Evolutionary conservation across 2,329 filamentous ascomycete genomes (phyloP).

Genomic region (Dendrostoma leiphaemia): DNA sequence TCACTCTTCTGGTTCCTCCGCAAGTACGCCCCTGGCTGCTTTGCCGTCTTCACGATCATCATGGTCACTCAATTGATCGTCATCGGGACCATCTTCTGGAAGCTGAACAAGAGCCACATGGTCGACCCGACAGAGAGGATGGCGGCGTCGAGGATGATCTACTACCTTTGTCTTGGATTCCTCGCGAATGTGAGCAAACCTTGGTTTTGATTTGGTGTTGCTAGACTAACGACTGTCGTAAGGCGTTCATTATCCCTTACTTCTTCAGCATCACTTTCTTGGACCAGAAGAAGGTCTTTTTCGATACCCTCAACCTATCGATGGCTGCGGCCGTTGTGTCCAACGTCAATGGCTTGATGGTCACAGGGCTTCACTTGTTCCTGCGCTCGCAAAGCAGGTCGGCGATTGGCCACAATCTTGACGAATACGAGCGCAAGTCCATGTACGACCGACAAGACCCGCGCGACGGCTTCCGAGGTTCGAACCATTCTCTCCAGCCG

Average conservation of each 20-base stretch:
- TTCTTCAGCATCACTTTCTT: constrained; percentile 57
- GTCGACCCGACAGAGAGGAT: constrained; percentile 60
- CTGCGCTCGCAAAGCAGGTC: constrained; percentile 61
- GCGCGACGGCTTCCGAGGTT: constrained; percentile 19
- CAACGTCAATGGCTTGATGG: constrained; percentile 65
- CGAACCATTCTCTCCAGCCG: constrained; percentile 34
- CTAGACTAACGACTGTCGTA: background rate
- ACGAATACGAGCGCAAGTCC: constrained; percentile 45
- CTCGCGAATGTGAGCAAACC: constrained; percentile 52
- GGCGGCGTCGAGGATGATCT: constrained; percentile 67
- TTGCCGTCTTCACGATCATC: constrained; percentile 52
- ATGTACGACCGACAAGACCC: constrained; percentile 43
- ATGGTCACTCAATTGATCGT: constrained; percentile 49
- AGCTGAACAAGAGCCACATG: constrained; percentile 51
- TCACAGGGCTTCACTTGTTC: constrained; percentile 64
- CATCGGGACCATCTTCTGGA: constrained; percentile 53
- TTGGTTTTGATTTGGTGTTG: background rate
- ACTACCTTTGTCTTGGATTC: constrained; percentile 59
- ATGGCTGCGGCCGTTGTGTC: constrained; percentile 65
- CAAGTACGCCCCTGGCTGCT: constrained; percentile 56
- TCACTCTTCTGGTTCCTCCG: constrained; percentile 67
- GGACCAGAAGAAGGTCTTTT: constrained; percentile 32
- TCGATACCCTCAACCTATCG: constrained; percentile 47
- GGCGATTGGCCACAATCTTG: constrained; percentile 46
- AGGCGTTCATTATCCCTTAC: constrained; percentile 62